Evolutionary conservation across 805 yeast genomes (phyloP).

Genomic region (Ogataea saltuana): DNA sequence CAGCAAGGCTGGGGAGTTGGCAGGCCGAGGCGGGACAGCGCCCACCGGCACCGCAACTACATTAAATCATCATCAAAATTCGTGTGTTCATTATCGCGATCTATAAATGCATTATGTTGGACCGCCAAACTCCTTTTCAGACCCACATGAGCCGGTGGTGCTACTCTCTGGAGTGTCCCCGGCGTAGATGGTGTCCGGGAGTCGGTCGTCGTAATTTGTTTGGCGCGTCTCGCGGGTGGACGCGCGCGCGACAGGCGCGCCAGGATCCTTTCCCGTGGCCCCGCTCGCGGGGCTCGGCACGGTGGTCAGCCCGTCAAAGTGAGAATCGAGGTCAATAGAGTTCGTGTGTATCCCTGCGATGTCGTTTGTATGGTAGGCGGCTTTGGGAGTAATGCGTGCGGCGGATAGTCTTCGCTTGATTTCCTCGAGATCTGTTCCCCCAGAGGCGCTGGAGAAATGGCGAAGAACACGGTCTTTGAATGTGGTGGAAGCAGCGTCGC

Average conservation of each 20-base stretch:
- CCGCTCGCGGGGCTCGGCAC: slow-evolving; percentile 1
- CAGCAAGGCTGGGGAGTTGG: not conserved
- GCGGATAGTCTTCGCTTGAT: slow-evolving; percentile 35
- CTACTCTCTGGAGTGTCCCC: slow-evolving; percentile 5
- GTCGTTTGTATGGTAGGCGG: slow-evolving; percentile 45
- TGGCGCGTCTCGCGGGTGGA: slow-evolving; percentile 1
- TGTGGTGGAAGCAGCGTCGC: slow-evolving; percentile 1
- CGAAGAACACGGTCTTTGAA: slow-evolving; percentile 22
- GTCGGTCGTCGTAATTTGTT: not conserved
- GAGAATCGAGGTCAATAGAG: slow-evolving; percentile 19
- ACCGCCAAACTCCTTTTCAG: slow-evolving; percentile 2
- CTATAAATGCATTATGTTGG: not conserved
- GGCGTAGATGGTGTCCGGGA: slow-evolving; percentile 7
- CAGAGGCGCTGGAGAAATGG: slow-evolving; percentile 35
- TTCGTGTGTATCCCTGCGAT: slow-evolving; percentile 44
- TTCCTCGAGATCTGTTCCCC: slow-evolving; percentile 32
- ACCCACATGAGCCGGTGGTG: slow-evolving; percentile 1
- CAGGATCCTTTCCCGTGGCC: too few species aligned
- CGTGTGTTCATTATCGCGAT: not conserved
- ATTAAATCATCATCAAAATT: not conserved
- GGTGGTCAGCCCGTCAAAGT: not conserved
- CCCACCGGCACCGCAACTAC: not conserved
- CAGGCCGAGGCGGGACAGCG: not conserved
- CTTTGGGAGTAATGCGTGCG: slow-evolving; percentile 42
- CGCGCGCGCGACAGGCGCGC: not conserved